phyloP scores from a whole-genome alignment of 495 filamentous ascomycete species.

The Tuber borchii region DNA sequence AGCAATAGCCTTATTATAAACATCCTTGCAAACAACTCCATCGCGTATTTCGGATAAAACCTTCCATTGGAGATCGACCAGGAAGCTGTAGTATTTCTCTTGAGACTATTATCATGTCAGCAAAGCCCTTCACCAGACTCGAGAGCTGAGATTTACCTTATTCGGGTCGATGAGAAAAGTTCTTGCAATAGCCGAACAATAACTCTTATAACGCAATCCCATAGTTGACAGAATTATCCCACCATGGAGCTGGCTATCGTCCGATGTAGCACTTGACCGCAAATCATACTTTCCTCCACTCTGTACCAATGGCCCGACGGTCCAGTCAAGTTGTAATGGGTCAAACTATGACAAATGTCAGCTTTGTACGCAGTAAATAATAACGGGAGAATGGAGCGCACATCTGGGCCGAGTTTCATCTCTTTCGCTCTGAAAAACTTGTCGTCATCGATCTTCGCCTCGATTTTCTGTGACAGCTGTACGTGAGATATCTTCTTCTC shows the following conservation, averaged over 20 bases:
- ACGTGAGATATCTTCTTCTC: conserved; percentile 95
- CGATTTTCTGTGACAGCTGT: conserved; percentile 71
- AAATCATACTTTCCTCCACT: conserved; percentile 94
- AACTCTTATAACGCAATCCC: conserved; percentile 88
- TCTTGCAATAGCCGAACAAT: conserved; percentile 79
- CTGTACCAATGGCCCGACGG: conserved; percentile 81
- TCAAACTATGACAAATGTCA: conserved; percentile 55
- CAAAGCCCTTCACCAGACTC: background rate
- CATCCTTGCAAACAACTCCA: conserved; percentile 76
- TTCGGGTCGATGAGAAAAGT: conserved; percentile 96
- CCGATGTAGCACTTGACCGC: conserved; percentile 63
- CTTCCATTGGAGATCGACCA: conserved; percentile 74
- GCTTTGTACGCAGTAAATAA: conserved; percentile 7
- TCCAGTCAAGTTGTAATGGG: conserved; percentile 86
- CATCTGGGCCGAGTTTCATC: conserved; percentile 67
- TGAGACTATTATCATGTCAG: conserved; percentile 49
- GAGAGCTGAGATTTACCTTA: conserved; percentile 48
- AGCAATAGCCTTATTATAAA: conserved; percentile 78
- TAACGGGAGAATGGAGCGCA: conserved; percentile 17
- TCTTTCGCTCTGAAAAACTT: conserved; percentile 84
- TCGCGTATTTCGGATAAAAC: conserved; percentile 87
- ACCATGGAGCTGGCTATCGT: conserved; percentile 78
- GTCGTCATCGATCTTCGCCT: conserved; percentile 79
- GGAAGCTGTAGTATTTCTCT: conserved; percentile 87
- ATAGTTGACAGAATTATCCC: conserved; percentile 88